phyloP scores from a whole-genome alignment of 306 rosid genomes.

The Sicyos edulis region DNA sequence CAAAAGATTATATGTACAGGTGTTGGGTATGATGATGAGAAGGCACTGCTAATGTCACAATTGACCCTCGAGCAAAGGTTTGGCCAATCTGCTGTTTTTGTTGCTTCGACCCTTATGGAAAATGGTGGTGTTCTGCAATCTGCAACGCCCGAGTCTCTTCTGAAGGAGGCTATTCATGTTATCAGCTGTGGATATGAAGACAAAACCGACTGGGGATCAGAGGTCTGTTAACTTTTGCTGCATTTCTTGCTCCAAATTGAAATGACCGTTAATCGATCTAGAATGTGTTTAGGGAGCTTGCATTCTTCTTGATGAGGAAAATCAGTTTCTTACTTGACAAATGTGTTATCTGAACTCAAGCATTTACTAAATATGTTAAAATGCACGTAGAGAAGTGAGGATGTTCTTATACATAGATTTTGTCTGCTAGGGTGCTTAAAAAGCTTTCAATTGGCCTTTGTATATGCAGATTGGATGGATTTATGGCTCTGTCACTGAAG shows the following conservation, averaged over 20 bases:
- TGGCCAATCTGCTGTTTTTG: constrained; percentile 87
- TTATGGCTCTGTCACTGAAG: constrained; percentile 96
- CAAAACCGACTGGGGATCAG: constrained; percentile 86
- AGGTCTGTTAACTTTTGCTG: constrained; percentile 38
- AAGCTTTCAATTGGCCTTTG: neutral
- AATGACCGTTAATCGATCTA: neutral
- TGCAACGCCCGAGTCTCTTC: constrained; percentile 87
- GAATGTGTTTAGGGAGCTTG: neutral
- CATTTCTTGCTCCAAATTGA: neutral
- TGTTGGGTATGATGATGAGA: constrained; percentile 90
- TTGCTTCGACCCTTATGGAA: constrained; percentile 95
- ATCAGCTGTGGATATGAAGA: constrained; percentile 98
- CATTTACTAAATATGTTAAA: neutral
- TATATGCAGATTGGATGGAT: constrained; percentile 89
- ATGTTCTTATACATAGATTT: neutral
- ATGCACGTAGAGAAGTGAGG: neutral
- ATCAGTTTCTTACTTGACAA: neutral
- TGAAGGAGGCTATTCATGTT: constrained; percentile 96
- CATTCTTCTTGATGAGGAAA: neutral
- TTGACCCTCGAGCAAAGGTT: constrained; percentile 93
- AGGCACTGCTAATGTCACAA: constrained; percentile 76
- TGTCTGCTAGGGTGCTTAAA: neutral
- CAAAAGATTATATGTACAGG: constrained; percentile 38
- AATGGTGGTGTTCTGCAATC: constrained; percentile 97
- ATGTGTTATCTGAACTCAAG: neutral